These are phyloP conservation scores for Colletotrichum tamarilloi DNA, from an alignment of 2,329 filamentous ascomycete genomes.

Conservation along the genomic window DNA sequence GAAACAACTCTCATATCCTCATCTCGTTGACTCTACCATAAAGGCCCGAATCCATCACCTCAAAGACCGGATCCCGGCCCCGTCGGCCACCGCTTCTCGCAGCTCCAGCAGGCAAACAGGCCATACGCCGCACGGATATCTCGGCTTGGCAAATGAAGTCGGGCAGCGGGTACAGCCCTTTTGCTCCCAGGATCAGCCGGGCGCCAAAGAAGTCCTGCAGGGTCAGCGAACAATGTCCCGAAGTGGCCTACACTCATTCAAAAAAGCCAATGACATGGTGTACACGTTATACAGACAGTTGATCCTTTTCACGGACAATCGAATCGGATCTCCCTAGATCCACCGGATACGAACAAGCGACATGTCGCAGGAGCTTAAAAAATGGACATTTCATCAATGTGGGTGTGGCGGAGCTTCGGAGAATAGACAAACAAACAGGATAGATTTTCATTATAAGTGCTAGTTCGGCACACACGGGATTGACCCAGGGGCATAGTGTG, in stretches of 20 bases:
- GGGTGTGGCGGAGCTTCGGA: not conserved
- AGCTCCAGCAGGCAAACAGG: not conserved
- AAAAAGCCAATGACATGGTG: not conserved
- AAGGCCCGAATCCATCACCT: not conserved
- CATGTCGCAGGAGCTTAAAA: not conserved
- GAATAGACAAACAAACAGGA: not conserved
- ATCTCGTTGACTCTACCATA: not conserved
- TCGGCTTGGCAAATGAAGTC: constrained; percentile 11
- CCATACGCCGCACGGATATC: not conserved
- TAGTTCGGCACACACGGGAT: not conserved
- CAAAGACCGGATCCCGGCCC: not conserved
- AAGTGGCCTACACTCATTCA: not conserved
- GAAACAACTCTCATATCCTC: not conserved
- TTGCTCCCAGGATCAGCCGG: not conserved
- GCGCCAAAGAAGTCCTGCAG: not conserved
- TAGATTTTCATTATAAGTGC: constrained; percentile 25
- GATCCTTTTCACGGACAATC: not conserved
- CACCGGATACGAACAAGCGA: not conserved
- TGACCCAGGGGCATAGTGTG: not conserved
- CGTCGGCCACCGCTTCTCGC: constrained; percentile 10
- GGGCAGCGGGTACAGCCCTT: not conserved
- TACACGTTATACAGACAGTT: not conserved
- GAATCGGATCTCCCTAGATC: not conserved
- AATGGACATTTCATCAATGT: not conserved
- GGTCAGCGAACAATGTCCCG: not conserved